These are phyloP conservation scores for Aegilops longissima DNA, from an alignment of 176 grass and related monocot genomes.

Conservation along the genomic window DNA sequence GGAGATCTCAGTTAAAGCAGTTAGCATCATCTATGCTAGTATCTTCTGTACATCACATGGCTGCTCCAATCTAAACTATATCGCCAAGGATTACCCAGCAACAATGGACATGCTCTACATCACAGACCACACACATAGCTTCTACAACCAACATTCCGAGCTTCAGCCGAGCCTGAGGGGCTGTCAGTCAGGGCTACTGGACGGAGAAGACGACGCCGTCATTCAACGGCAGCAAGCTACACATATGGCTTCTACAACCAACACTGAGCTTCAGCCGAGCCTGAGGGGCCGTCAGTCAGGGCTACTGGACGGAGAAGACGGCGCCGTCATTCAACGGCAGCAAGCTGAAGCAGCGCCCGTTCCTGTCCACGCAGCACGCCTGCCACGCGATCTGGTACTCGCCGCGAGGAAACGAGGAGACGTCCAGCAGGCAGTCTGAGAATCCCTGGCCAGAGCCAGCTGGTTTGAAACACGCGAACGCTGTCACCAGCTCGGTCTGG, in stretches of 20 bases:
- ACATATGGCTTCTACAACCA: background rate
- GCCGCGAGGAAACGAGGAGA: conserved; percentile 59
- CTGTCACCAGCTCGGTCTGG: conserved; percentile 13
- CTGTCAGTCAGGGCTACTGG: conserved; percentile 18
- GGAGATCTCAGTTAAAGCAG: no score
- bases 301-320: conserved; percentile 48
- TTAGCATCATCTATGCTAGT: no score
- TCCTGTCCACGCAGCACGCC: conserved; percentile 48
- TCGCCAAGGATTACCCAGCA: no score
- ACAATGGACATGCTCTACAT: no score
- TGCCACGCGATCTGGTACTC: conserved; percentile 77
- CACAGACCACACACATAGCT: no score
- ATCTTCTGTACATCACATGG: no score
- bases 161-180: background rate
- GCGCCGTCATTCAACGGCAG: conserved; percentile 60
- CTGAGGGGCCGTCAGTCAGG: background rate
- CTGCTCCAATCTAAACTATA: no score
- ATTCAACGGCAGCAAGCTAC: conserved; percentile 69
- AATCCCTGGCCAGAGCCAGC: conserved; percentile 54
- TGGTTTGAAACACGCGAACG: conserved; percentile 47
- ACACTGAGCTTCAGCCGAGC: background rate
- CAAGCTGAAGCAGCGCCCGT: conserved; percentile 52
- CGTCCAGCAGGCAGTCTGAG: conserved; percentile 60
- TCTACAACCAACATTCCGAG: background rate
- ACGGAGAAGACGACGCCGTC: conserved; percentile 45